Conservation (phyloP, 306 rosid species). For the Prunus padus region DNA sequence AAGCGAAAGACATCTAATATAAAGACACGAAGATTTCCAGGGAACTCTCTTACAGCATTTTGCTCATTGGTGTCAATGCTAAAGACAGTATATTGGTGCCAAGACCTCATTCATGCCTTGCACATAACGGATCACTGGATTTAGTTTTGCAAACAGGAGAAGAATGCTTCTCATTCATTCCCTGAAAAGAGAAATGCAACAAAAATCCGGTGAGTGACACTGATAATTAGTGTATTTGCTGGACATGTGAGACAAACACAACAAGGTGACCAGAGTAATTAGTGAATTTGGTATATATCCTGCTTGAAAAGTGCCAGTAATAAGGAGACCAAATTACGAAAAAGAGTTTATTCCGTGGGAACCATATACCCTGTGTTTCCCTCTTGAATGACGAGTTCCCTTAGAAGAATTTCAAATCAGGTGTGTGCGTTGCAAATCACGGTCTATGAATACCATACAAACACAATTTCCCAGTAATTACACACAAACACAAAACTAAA, state of each 20-base stretch:
- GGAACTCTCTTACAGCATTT: constrained; percentile 58
- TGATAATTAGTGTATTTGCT: neutral
- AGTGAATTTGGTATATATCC: no score
- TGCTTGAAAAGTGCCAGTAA: no score
- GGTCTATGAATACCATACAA: constrained; percentile 35
- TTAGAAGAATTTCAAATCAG: constrained; percentile 70
- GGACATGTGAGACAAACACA: neutral
- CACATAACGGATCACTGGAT: constrained; percentile 78
- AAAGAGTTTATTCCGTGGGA: constrained; percentile 2
- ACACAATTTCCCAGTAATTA: neutral
- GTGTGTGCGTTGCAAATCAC: constrained; percentile 81
- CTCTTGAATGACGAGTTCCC: constrained; percentile 58
- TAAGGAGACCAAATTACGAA: neutral
- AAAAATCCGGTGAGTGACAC: constrained; percentile 3
- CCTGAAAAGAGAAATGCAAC: constrained; percentile 41
- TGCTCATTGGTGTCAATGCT: constrained; percentile 56
- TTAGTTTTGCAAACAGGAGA: constrained; percentile 67
- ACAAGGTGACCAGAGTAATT: no score
- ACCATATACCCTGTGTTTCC: constrained; percentile 58
- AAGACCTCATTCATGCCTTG: constrained; percentile 95
- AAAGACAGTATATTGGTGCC: constrained; percentile 75
- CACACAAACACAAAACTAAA: neutral
- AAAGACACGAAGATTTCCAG: constrained; percentile 2
- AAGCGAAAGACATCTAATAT: neutral
- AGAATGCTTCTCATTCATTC: constrained; percentile 78